Evolutionary conservation across 1,284 basidiomycete genomes (phyloP), one percentile per base, ranked within the genome.

Genomic region (Melampsora americana): DNA sequence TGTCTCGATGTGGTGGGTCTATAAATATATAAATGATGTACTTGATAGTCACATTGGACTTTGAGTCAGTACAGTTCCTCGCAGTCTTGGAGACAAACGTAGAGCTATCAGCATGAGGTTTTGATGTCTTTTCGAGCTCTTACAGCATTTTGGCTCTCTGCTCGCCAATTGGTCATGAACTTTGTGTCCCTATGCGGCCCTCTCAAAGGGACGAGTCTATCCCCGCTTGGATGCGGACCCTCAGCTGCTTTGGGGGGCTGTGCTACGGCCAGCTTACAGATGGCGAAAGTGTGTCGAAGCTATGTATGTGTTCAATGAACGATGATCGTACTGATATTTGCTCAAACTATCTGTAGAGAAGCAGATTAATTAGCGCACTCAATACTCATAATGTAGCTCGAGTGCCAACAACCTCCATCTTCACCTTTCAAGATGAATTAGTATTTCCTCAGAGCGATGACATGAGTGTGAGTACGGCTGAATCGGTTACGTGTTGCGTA

Each of bases 361-460:
- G 35, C 9, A 35, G 9, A 35, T 3, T 9, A 9, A 73, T 73
- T 60, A 12, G 53, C 14, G 70, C 62, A 14, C 60, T 62, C 2
- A 73, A 48, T 35, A 50, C 30, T 32, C 9, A n/a, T 7, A 65
- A n/a, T 14, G 62, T 59, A 7, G 77, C 79, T 6, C 72, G 65
- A 11, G 62, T 79, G 9, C 60, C 77, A 26, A 79, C 77, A 0
- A 78, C 78, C 12, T 78, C 77, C 28, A 65, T 79, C 42, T 78
- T 70, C 50, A 77, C 66, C 39, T 11, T 23, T 5, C 61, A 62
- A 35, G 79, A 79, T 68, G 79, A 79, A 20, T 56, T 79, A n/a
- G 68, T 79, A 18, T 64, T 46, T n/a, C 77, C 78, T 18, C 77
- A 78, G 65, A 53, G 18, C 18, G 11, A 42, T n/a, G 61, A 61